Conservation (phyloP, 2,329 filamentous ascomycete genomes). For the Aspergillus quadrilineatus region DNA sequence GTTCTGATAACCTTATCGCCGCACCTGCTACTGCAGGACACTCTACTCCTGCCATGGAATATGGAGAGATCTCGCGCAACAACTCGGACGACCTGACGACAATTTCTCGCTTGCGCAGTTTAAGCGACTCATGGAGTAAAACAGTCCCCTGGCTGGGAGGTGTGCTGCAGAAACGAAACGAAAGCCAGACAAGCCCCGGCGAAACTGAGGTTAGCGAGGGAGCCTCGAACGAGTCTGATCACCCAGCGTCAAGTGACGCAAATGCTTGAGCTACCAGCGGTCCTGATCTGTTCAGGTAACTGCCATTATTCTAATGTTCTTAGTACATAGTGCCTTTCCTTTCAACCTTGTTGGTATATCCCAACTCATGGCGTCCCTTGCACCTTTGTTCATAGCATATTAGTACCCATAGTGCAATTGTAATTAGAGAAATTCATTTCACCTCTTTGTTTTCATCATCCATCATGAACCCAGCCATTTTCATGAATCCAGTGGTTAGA, state of each 20-base stretch:
- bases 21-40: conserved; percentile 22
- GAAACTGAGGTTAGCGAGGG: neutral
- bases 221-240: neutral
- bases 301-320: neutral
- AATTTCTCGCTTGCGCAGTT: conserved; percentile 32
- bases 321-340: conserved; percentile 10
- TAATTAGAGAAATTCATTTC: conserved; percentile 5
- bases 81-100: conserved; percentile 21
- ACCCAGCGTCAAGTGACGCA: neutral
- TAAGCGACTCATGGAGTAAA: conserved; percentile 40
- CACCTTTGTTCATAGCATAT: conserved; percentile 11
- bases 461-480: no score
- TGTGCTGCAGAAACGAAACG: conserved; percentile 26
- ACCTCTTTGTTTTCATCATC: no score
- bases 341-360: neutral
- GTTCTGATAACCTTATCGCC: conserved; percentile 23
- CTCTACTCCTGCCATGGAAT: conserved; percentile 25
- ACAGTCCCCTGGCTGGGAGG: conserved; percentile 38
- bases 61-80: conserved; percentile 14
- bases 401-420: conserved; percentile 2
- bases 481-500: no score
- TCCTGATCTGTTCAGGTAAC: neutral
- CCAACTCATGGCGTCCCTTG: conserved; percentile 2
- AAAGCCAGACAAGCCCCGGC: conserved; percentile 1
- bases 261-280: neutral